These are phyloP conservation scores for Backusella westeae DNA, from an alignment of 192 early-diverging fungal species.

Conservation along the genomic window DNA sequence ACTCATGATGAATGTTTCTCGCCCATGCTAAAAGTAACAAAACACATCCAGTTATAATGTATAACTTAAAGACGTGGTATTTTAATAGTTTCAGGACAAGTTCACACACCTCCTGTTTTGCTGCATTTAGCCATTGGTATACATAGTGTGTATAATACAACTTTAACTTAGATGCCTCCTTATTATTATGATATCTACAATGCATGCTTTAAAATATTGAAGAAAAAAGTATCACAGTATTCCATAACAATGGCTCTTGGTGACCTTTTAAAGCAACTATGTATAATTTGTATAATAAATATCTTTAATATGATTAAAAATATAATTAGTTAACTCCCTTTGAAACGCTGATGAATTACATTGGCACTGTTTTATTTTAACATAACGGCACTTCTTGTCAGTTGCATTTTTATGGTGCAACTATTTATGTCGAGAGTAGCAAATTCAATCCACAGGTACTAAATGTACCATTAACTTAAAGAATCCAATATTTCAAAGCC, in stretches of 20 bases:
- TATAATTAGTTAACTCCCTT: background rate
- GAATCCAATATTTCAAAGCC: no score
- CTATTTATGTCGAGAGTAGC: no score
- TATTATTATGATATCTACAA: background rate
- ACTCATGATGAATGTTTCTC: background rate
- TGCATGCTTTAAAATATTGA: no score
- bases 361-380: background rate
- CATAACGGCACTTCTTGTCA: background rate
- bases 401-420: background rate
- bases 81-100: background rate
- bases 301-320: background rate
- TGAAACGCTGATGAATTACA: background rate
- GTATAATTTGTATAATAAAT: background rate
- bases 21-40: background rate
- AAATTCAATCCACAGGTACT: no score
- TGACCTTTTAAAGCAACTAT: background rate
- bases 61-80: background rate
- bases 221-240: no score
- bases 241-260: no score
- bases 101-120: background rate
- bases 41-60: background rate
- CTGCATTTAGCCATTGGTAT: background rate
- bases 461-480: no score
- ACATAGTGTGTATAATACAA: background rate
- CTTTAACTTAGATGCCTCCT: background rate